Evolutionary conservation across 371 early-diverging fungal genomes (phyloP).

Genomic region (Funneliformis caledonium): DNA sequence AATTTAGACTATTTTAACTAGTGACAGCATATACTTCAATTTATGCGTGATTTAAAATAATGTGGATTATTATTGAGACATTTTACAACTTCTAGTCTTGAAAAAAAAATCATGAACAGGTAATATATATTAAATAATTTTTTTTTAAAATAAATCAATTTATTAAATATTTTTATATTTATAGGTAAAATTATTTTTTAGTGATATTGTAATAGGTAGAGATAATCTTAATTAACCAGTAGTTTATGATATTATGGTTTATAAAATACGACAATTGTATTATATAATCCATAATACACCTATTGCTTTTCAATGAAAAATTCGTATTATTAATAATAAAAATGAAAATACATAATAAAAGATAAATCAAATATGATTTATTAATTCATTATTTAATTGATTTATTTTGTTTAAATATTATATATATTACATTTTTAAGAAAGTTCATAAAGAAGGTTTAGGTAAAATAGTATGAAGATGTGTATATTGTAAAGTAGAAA

Average conservation of each 20-base stretch:
- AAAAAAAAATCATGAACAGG: too few species aligned
- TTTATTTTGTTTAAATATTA: too few species aligned
- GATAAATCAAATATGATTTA: too few species aligned
- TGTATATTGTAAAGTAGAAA: too few species aligned
- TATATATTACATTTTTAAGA: too few species aligned
- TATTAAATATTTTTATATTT: background rate
- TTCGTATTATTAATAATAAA: too few species aligned
- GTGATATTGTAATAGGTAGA: background rate
- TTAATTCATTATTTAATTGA: too few species aligned
- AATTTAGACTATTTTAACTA: too few species aligned
- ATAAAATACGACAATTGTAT: background rate
- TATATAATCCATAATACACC: background rate
- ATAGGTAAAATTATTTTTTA: background rate
- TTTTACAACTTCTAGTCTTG: background rate
- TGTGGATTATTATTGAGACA: background rate
- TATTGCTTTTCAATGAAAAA: too few species aligned
- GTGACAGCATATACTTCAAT: background rate
- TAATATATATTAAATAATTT: background rate
- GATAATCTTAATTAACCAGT: background rate
- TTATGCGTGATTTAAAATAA: background rate
- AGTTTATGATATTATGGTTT: background rate
- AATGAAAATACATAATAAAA: too few species aligned
- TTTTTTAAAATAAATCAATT: background rate
- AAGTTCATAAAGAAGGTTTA: too few species aligned
- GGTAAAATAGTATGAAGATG: too few species aligned